These are phyloP conservation scores for Scorias spongiosa DNA, from an alignment of 2,329 filamentous ascomycete genomes.

Conservation along the genomic window DNA sequence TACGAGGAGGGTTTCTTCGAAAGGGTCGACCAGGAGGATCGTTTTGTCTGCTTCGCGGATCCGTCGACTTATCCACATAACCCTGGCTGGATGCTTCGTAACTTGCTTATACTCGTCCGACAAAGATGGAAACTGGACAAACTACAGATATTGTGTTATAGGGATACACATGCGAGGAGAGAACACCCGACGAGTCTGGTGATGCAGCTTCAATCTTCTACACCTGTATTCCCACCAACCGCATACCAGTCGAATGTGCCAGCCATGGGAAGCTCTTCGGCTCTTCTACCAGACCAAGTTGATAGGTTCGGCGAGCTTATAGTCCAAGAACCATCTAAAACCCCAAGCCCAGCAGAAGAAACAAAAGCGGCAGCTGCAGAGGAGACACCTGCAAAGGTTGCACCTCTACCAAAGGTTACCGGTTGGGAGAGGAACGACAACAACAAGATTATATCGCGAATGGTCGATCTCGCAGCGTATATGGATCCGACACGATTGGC, in stretches of 20 bases:
- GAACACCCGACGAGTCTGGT: constrained; percentile 74
- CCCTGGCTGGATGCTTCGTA: constrained; percentile 85
- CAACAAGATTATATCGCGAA: constrained; percentile 62
- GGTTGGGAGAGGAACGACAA: constrained; percentile 81
- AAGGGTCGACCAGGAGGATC: constrained; percentile 52
- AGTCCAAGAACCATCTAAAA: constrained; percentile 5
- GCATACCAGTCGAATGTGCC: constrained; percentile 10
- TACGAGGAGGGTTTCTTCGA: constrained; percentile 86
- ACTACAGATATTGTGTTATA: constrained; percentile 77
- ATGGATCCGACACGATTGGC: constrained; percentile 82
- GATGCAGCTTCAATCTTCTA: constrained; percentile 47
- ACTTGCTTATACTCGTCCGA: constrained; percentile 70
- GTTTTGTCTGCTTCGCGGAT: constrained; percentile 77
- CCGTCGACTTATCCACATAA: constrained; percentile 79
- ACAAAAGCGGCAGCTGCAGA: constrained; percentile 5
- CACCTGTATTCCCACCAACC: constrained; percentile 18
- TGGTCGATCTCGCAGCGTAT: constrained; percentile 75
- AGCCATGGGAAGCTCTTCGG: constrained; percentile 12
- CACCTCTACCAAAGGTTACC: constrained; percentile 58
- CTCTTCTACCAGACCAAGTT: constrained; percentile 15
- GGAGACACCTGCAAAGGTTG: constrained; percentile 8
- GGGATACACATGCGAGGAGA: constrained; percentile 62
- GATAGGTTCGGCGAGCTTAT: constrained; percentile 19
- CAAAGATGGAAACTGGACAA: constrained; percentile 64
- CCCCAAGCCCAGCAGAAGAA: constrained; percentile 1